Conservation (phyloP, 2,329 filamentous ascomycete genomes). For the Aspergillus texensis region DNA sequence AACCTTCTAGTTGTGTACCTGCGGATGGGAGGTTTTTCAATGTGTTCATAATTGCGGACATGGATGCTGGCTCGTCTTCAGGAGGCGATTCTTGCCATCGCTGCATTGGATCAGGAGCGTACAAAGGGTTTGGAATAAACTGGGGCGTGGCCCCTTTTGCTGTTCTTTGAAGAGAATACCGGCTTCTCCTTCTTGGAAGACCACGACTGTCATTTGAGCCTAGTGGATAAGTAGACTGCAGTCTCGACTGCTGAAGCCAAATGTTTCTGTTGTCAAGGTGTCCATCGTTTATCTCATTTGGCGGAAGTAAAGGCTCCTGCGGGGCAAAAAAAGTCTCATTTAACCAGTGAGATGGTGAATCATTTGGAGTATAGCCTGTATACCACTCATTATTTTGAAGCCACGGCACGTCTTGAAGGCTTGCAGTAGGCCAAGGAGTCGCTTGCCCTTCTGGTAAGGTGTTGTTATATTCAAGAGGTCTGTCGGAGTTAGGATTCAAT, state of each 20-base stretch:
- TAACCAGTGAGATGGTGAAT: background rate
- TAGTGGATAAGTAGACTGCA: background rate
- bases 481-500: background rate
- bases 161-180: background rate
- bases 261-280: background rate
- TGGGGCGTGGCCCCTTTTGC: background rate
- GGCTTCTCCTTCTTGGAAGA: background rate
- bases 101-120: background rate
- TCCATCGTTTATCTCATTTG: background rate
- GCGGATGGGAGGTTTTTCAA: background rate
- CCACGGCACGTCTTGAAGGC: background rate
- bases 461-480: background rate
- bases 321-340: background rate
- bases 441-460: background rate
- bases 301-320: background rate
- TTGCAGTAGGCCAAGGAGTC: background rate
- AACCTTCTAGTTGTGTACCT: background rate
- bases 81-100: conserved; percentile 4
- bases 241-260: background rate
- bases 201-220: background rate
- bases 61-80: conserved; percentile 2
- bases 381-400: background rate
- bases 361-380: background rate
- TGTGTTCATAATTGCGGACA: background rate
- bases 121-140: background rate